A percentile compares a stretch with the other conserved stretches of the same genome.
Conservation (phyloP, 768 basidiomycete species). For the Leccinum rimulosum region DNA sequence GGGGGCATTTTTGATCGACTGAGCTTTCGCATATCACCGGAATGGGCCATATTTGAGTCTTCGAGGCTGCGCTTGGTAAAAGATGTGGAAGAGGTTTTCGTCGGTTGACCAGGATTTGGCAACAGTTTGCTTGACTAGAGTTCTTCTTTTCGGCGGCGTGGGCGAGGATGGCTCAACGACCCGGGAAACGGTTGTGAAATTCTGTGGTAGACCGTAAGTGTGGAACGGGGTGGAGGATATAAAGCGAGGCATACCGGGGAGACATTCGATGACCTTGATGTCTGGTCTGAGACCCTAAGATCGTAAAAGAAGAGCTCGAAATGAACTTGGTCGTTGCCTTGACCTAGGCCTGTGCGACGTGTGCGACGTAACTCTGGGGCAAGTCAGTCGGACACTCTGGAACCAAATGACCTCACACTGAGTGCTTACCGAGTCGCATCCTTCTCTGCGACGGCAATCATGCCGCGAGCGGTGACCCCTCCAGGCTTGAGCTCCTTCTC, state of each 20-base stretch:
- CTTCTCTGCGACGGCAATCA: conserved; percentile 96
- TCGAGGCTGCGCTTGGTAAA: conserved; percentile 99
- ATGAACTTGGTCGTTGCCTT: no score
- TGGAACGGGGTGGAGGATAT: no score
- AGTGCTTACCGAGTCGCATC: conserved; percentile 78
- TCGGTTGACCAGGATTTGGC: conserved; percentile 99
- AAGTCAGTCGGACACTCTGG: neutral
- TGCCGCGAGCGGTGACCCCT: conserved; percentile 91
- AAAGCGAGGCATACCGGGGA: no score
- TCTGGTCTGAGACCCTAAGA: no score
- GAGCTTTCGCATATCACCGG: conserved; percentile 99
- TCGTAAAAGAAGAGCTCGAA: no score
- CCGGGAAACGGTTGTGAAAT: conserved; percentile 97
- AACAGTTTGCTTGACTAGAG: conserved; percentile 88
- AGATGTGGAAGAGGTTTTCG: conserved; percentile 99
- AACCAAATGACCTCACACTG: neutral
- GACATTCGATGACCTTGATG: no score
- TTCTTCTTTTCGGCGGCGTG: conserved; percentile 87
- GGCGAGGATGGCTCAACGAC: conserved; percentile 87
- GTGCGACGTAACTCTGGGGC: conserved; percentile 79
- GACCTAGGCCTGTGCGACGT: conserved; percentile 69
- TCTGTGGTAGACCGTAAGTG: conserved; percentile 40
- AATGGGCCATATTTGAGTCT: conserved; percentile 92
- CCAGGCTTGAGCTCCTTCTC: no score
- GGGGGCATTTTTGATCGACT: conserved; percentile 79